Evolutionary conservation across 768 basidiomycete species (phyloP).

Genomic region (Tylopilus sp.): DNA sequence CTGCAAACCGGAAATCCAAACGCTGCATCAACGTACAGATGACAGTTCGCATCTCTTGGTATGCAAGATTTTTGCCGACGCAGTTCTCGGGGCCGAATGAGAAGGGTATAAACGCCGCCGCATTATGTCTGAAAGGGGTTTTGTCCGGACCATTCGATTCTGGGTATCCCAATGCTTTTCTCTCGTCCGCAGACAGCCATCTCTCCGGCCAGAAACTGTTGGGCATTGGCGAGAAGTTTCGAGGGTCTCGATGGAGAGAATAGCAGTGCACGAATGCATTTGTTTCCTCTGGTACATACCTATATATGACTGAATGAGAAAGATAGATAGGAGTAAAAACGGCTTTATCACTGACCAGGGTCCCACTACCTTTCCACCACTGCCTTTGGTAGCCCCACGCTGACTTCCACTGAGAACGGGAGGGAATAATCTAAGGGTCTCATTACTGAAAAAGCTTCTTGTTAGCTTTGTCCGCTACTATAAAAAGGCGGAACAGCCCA

Average conservation of each 20-base stretch:
- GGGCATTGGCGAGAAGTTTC: constrained; percentile 45
- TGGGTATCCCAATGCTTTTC: constrained; percentile 21
- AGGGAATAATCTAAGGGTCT: constrained; percentile 47
- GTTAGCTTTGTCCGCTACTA: constrained; percentile 5
- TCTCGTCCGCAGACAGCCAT: constrained; percentile 35
- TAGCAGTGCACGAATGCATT: constrained; percentile 41
- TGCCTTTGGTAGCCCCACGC: constrained; percentile 35
- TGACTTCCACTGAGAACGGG: constrained; percentile 47
- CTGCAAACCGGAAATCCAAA: constrained; percentile 39
- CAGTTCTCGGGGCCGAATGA: constrained; percentile 44
- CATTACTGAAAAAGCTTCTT: constrained; percentile 38
- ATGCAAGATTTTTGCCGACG: constrained; percentile 42
- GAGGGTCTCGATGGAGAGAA: constrained; percentile 43
- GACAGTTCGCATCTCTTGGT: constrained; percentile 40
- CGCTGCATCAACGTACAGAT: constrained; percentile 37
- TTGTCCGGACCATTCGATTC: constrained; percentile 26
- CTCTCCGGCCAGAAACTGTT: constrained; percentile 44
- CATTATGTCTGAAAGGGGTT: constrained; percentile 31
- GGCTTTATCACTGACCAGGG: constrained; percentile 32
- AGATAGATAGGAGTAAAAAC: neutral
- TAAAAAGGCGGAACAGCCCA: constrained; percentile 12
- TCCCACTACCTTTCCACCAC: constrained; percentile 39
- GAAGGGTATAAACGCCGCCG: constrained; percentile 43
- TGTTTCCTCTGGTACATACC: constrained; percentile 45
- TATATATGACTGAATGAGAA: constrained; percentile 20